Conservation (phyloP, 805 yeast genomes). For the Lipomyces yamanashiensis region DNA sequence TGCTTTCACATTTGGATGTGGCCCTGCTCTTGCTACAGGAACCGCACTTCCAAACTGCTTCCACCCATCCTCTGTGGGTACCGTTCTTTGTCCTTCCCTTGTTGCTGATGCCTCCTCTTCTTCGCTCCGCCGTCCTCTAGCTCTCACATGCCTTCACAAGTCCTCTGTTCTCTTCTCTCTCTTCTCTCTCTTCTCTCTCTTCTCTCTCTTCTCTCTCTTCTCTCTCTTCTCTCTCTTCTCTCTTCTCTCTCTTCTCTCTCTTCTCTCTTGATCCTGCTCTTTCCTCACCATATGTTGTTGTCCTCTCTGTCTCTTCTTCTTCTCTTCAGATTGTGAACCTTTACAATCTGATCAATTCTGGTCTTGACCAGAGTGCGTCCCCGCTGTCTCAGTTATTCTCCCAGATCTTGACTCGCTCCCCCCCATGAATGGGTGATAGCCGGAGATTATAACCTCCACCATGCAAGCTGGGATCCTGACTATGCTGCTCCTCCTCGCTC, state of each 20-base stretch:
- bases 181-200: too few species aligned
- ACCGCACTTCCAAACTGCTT: too few species aligned
- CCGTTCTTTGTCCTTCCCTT: too few species aligned
- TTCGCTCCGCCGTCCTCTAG: too few species aligned
- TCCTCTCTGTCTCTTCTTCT: background rate
- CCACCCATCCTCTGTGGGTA: too few species aligned
- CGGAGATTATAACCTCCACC: background rate
- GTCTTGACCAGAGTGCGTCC: background rate
- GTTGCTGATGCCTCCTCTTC: too few species aligned
- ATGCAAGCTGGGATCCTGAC: background rate
- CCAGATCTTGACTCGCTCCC: background rate
- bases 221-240: too few species aligned
- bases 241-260: background rate
- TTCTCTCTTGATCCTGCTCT: background rate
- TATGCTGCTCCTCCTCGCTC: background rate
- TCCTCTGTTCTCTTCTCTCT: too few species aligned
- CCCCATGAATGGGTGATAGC: background rate
- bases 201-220: too few species aligned
- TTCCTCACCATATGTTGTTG: background rate
- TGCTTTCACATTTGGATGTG: too few species aligned
- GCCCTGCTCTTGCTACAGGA: too few species aligned
- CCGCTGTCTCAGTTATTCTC: background rate
- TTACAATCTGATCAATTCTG: background rate
- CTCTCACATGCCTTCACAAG: background rate
- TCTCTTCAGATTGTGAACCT: background rate